Conservation (phyloP, 2,329 filamentous ascomycete genomes). For the Fusarium tupiense region DNA sequence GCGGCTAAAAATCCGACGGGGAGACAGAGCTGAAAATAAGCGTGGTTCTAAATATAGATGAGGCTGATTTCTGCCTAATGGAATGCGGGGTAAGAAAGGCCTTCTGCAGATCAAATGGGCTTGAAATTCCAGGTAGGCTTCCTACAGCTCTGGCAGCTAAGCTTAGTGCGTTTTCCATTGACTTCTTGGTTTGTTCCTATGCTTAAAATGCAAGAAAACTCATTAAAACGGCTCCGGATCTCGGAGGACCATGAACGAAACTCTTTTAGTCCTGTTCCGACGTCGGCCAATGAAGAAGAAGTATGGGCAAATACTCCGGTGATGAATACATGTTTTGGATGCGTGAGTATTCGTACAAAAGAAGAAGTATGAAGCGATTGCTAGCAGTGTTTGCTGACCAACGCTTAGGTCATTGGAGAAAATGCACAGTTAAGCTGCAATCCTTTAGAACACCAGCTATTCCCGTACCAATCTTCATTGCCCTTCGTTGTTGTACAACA, state of each 20-base stretch:
- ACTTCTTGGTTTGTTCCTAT: rapidly evolving
- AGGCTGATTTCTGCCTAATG: too few species aligned
- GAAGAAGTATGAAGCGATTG: rapidly evolving
- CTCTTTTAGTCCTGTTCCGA: background rate
- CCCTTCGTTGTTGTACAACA: background rate
- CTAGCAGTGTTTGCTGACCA: too few species aligned
- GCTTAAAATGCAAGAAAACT: rapidly evolving
- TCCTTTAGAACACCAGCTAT: background rate
- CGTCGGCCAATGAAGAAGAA: background rate
- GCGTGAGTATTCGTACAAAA: rapidly evolving
- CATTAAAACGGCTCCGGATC: rapidly evolving
- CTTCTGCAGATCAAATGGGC: too few species aligned
- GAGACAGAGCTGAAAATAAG: background rate
- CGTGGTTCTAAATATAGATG: background rate
- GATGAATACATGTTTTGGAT: background rate
- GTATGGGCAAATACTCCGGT: rapidly evolving
- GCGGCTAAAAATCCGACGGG: too few species aligned
- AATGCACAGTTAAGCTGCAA: background rate
- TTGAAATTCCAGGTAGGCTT: too few species aligned
- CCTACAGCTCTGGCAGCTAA: background rate
- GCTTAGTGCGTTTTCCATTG: rapidly evolving
- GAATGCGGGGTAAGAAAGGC: too few species aligned
- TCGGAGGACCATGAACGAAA: background rate
- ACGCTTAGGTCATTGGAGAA: background rate
- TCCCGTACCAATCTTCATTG: too few species aligned